phyloP scores from a whole-genome alignment of 2,329 filamentous ascomycete species.

The Pezizomycotina sp. region DNA sequence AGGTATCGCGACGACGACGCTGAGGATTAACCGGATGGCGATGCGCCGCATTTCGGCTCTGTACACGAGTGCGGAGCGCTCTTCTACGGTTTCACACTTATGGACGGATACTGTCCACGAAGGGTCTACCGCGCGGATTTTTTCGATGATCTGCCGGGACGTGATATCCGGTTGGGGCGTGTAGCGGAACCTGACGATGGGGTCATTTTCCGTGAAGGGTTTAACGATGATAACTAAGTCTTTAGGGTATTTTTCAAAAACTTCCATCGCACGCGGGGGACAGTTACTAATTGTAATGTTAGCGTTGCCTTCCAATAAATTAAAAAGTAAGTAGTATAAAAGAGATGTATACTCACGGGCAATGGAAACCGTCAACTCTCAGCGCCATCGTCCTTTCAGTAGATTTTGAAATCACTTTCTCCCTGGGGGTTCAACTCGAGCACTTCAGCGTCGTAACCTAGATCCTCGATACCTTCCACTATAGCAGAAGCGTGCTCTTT shows the following conservation, averaged over 20 bases:
- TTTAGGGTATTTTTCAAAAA: constrained; percentile 38
- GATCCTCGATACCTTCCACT: constrained; percentile 35
- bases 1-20: constrained; percentile 55
- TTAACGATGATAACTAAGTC: constrained; percentile 38
- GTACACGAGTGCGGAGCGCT: constrained; percentile 58
- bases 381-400: constrained; percentile 11
- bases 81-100: constrained; percentile 68
- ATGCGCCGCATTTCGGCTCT: constrained; percentile 52
- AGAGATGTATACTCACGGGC: constrained; percentile 20
- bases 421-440: constrained; percentile 37
- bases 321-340: constrained; percentile 26
- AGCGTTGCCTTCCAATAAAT: not conserved
- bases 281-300: too few species aligned
- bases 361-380: constrained; percentile 10
- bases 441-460: constrained; percentile 38
- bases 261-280: constrained; percentile 36
- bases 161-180: constrained; percentile 53
- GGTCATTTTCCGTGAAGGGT: constrained; percentile 41
- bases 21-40: constrained; percentile 52
- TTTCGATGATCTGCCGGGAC: constrained; percentile 53
- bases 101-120: constrained; percentile 53
- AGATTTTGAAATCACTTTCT: constrained; percentile 33
- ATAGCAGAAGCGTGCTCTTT: constrained; percentile 34
- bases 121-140: constrained; percentile 49
- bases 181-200: constrained; percentile 57